Base-by-base conservation (phyloP, 345 rosid genomes). In the Pugionium cornutum region DNA sequence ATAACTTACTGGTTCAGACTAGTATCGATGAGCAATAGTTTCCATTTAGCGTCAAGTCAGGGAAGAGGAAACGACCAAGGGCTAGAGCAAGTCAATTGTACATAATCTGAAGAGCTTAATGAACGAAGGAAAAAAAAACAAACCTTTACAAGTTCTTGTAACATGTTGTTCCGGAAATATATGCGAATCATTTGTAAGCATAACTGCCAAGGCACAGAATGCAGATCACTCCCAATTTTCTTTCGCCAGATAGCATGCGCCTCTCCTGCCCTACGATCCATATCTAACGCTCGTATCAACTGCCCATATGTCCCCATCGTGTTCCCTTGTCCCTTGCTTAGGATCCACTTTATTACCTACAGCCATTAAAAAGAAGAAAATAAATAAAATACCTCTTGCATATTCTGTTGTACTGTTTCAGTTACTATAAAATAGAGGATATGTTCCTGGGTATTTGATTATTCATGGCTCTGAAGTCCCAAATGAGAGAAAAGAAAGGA, bases 321-420 rank as follows among this genome's bases (percentile, higher is more conserved):
- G 64, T 79, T 80, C 77, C 96, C 97, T 70, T 94, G 96, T 54
- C 97, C 97, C 77, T 90, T 94, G 84, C 99, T 94, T 58, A 94
- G 84, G 83, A 94, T 86, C 99, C 99, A 94, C 74, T 94, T 94
- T 62, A 94, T 86, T 53, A 92, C 96, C 98, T 92, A 70, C 25
- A 60, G 33, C n/a, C 31, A 34, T 52, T 59, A 36, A 51, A 28
- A 41, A 8, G 51, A 26, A 8, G 25, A 10, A 57, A 58, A 36
- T 4, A 1, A 35, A 50, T 51, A 27, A 4, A n/a, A 27, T 52
- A 35, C 35, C 48, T 64, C 60, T n/a, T 29, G 3, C 3, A 57
- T 27, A 55, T 11, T 72, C 45, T 32, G 0, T 47, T 26, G 27
- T 53, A 34, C 48, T 18, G 6, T 47, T 55, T n/a, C 43, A 40